These are phyloP conservation scores for Boechera divaricarpa DNA, from an alignment of 345 rosid genomes.

Conservation along the genomic window DNA sequence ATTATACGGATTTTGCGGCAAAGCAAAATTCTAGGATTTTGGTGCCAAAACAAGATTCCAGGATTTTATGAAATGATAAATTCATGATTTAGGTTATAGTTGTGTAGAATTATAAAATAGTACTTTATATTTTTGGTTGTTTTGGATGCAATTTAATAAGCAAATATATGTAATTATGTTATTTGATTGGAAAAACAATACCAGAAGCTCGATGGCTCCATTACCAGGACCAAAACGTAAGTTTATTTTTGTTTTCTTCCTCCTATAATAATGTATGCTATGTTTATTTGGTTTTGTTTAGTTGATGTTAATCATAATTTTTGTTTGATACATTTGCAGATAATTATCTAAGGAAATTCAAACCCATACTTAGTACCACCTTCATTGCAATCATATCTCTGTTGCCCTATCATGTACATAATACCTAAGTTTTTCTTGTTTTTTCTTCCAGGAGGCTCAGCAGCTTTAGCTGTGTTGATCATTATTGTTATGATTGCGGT, in stretches of 20 bases:
- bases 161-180: background rate
- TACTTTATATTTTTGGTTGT: background rate
- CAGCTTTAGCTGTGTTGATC: slow-evolving; percentile 14
- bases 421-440: background rate
- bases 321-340: slow-evolving; percentile 24
- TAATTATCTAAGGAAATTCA: slow-evolving; percentile 20
- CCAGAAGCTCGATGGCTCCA: slow-evolving; percentile 13
- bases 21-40: too few species aligned
- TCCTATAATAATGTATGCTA: background rate
- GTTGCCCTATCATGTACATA: slow-evolving; percentile 12
- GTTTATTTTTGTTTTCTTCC: background rate
- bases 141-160: background rate
- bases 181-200: background rate
- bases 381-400: background rate
- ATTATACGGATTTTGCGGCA: too few species aligned
- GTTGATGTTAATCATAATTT: background rate
- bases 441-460: slow-evolving; percentile 17
- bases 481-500: slow-evolving; percentile 9
- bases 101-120: background rate
- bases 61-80: too few species aligned
- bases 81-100: background rate
- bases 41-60: too few species aligned
- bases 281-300: background rate
- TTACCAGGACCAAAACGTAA: slow-evolving; percentile 1
- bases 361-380: slow-evolving; percentile 32